Evolutionary conservation across 169 alveolate genomes (phyloP).

Genomic region (Theileria parva): DNA sequence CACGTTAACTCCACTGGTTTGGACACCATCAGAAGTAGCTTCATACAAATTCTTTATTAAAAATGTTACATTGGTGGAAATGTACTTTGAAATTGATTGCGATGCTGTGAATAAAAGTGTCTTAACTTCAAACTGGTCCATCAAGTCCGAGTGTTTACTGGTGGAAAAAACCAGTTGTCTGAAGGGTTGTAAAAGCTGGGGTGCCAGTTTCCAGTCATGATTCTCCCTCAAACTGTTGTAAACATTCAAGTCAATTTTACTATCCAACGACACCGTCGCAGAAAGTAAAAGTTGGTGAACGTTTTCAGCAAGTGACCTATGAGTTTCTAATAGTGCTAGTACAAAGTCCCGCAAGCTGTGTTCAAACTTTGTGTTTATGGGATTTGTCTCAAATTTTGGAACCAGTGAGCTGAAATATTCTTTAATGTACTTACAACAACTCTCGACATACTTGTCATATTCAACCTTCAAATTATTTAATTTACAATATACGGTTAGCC

Average conservation of each 20-base stretch:
- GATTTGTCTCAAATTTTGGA: constrained; percentile 1
- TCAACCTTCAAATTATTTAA: neutral
- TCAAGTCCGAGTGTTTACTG: neutral
- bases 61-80: neutral
- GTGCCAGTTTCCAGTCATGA: constrained; percentile 1
- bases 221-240: constrained; percentile 3
- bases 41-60: neutral
- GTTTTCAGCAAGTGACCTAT: neutral
- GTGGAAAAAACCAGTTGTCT: neutral
- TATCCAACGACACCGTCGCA: neutral
- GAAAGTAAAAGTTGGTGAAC: neutral
- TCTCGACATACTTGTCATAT: neutral
- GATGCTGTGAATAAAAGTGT: constrained; percentile 2
- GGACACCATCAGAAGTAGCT: neutral
- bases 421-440: neutral
- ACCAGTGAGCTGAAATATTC: neutral
- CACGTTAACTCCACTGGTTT: neutral
- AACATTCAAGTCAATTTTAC: neutral
- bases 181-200: neutral
- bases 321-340: neutral
- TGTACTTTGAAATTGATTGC: neutral
- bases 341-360: neutral
- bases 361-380: constrained; percentile 10
- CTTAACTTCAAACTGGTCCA: constrained; percentile 1
- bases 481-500: neutral